phyloP scores from a whole-genome alignment of 768 basidiomycete genomes.

The Boletus reticuloceps region DNA sequence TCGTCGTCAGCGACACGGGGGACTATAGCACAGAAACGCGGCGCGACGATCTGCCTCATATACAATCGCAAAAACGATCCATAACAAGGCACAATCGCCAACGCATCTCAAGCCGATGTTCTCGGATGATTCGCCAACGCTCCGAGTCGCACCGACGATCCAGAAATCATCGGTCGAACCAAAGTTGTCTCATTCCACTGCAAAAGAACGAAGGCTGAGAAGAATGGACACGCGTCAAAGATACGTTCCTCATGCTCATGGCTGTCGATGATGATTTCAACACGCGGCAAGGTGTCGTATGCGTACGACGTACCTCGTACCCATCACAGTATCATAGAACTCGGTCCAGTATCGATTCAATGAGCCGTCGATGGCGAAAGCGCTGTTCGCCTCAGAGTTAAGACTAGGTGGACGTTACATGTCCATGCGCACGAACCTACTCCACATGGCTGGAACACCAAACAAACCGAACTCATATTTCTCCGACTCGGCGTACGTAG shows the following conservation, averaged over 20 bases:
- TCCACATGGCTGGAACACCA: no score
- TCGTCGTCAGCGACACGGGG: no score
- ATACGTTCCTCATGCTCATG: no score
- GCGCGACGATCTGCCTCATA: no score
- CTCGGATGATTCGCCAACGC: constrained; percentile 38
- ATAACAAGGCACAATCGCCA: neutral
- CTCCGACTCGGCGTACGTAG: constrained; percentile 6
- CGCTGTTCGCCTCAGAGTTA: constrained; percentile 7
- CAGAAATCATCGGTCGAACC: neutral
- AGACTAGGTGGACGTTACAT: neutral
- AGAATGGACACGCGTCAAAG: no score
- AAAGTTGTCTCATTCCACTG: constrained; percentile 53
- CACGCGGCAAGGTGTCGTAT: neutral
- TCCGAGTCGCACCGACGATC: neutral
- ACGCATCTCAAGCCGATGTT: constrained; percentile 48
- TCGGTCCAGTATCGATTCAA: constrained; percentile 61
- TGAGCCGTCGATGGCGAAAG: constrained; percentile 56
- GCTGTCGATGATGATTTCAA: constrained; percentile 23
- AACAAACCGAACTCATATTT: no score
- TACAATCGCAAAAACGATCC: no score
- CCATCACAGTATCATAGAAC: constrained; percentile 55
- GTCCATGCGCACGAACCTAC: no score
- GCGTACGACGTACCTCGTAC: constrained; percentile 45
- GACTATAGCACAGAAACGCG: no score
- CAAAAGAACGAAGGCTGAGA: neutral